phyloP scores from a whole-genome alignment of 2,329 filamentous ascomycete species.

The Colletotrichum karsti region DNA sequence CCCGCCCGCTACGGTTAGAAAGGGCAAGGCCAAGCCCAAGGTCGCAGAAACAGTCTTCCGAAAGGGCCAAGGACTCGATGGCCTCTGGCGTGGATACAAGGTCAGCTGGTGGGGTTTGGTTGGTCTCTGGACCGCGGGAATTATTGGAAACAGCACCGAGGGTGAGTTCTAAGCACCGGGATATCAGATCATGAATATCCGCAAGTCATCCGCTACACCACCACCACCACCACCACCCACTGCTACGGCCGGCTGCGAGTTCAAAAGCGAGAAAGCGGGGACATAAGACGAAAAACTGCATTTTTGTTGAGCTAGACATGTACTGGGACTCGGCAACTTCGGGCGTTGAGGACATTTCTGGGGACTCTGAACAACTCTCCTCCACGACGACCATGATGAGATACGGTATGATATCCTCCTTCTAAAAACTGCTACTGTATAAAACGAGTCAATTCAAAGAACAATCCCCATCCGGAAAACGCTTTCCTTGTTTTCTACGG shows the following conservation, averaged over 20 bases:
- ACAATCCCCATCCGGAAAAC: not conserved
- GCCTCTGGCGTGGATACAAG: conserved; percentile 79
- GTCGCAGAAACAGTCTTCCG: conserved; percentile 53
- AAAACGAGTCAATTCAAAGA: conserved; percentile 8
- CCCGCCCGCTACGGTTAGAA: conserved; percentile 40
- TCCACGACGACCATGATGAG: conserved; percentile 49
- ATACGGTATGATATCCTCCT: conserved; percentile 52
- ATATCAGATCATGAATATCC: not conserved
- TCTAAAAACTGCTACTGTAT: conserved; percentile 29
- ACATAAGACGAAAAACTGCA: not conserved
- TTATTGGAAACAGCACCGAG: conserved; percentile 68
- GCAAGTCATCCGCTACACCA: not conserved
- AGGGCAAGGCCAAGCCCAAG: conserved; percentile 42
- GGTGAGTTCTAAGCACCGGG: conserved; percentile 59
- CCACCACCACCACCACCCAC: not conserved
- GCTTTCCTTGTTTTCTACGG: not conserved
- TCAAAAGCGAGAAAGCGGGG: not conserved
- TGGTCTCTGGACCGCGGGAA: conserved; percentile 76
- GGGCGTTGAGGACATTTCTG: not conserved
- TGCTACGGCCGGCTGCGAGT: not conserved
- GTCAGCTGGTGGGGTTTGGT: conserved; percentile 82
- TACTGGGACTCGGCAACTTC: conserved; percentile 10
- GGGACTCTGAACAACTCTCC: conserved; percentile 37
- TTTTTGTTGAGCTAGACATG: conserved; percentile 24
- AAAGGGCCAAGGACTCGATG: conserved; percentile 73